Percentiles rank a stretch among this genome's conserved stretches.
Evolutionary conservation across 306 rosid species (phyloP).

Genomic region (Comarum palustre): DNA sequence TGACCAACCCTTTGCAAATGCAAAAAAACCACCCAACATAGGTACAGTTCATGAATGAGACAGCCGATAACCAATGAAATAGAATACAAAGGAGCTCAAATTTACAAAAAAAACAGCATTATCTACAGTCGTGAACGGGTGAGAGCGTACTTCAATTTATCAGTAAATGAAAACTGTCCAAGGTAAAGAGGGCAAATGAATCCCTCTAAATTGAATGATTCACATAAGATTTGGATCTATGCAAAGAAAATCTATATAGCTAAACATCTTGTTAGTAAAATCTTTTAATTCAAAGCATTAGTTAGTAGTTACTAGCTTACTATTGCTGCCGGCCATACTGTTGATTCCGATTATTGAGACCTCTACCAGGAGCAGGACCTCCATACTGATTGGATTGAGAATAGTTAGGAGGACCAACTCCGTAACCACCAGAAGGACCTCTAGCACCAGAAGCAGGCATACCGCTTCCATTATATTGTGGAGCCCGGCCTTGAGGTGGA

Average conservation of each 20-base stretch:
- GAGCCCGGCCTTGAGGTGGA: conserved; percentile 67
- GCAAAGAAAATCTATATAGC: conserved; percentile 6
- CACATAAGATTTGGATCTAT: neutral
- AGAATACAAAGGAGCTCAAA: neutral
- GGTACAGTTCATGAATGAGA: neutral
- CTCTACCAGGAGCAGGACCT: conserved; percentile 47
- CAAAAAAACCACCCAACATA: no score
- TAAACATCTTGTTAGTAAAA: neutral
- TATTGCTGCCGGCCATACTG: conserved; percentile 52
- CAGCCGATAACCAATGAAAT: neutral
- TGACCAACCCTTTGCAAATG: no score
- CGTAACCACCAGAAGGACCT: conserved; percentile 49
- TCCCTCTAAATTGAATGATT: neutral
- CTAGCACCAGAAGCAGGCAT: conserved; percentile 62
- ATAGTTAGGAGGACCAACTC: conserved; percentile 51
- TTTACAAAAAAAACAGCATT: neutral
- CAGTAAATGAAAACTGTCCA: neutral
- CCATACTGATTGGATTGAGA: conserved; percentile 55
- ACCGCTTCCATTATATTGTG: conserved; percentile 51
- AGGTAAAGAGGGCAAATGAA: neutral
- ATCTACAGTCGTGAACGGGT: neutral
- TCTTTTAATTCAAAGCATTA: neutral
- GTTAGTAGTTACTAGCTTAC: neutral
- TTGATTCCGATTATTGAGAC: conserved; percentile 49
- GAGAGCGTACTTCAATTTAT: neutral